Evolutionary conservation across 441 rosid species (phyloP), one percentile per base, ranked within the genome.

Genomic region (Breynia disticha): DNA sequence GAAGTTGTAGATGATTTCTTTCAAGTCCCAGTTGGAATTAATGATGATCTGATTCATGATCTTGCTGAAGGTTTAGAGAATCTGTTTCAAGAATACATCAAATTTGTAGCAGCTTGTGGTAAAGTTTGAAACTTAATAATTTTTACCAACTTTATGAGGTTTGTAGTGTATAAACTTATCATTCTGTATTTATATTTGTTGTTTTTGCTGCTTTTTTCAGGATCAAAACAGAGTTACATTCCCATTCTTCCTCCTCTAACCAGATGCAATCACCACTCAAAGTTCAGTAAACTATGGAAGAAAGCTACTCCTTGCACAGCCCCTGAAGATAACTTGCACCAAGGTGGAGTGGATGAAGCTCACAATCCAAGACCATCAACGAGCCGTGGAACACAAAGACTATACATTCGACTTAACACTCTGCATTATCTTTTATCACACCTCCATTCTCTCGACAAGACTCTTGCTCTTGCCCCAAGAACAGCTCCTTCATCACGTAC

Each of bases 361-460:
- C 88, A 80, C 56, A 78, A 76, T 71, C 86, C 94, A 14, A 80
- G 86, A 4, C 94, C 86, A 3, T 80, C 95, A 13, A 88, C 90
- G 1, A 88, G 97, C 49, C 89, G 97, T 0, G 91, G 95, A 12
- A 88, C 97, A 0, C 97, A 81, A 35, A 84, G 94, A 19, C 80
- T 88, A 6, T 88, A 86, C 65, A 79, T 91, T 39, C 87, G 91
- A 47, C 87, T 91, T 51, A 91, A 88, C 67, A 88, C 94, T 21
- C 43, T 91, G 50, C 89, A 86, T 50, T 91, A 76, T 60, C 70
- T 88, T 52, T 77, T 71, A 21, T 62, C 89, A n/a, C 84, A 81
- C 54, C 79, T 87, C 58, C 84, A 87, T 57, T 71, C 86, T 41
- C 77, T 88, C 5, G 83, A 91, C 58, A 86, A 86, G 72, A 63